Conservation (phyloP, 352 stramenopile species). For the Phytophthora boehmeriae region DNA sequence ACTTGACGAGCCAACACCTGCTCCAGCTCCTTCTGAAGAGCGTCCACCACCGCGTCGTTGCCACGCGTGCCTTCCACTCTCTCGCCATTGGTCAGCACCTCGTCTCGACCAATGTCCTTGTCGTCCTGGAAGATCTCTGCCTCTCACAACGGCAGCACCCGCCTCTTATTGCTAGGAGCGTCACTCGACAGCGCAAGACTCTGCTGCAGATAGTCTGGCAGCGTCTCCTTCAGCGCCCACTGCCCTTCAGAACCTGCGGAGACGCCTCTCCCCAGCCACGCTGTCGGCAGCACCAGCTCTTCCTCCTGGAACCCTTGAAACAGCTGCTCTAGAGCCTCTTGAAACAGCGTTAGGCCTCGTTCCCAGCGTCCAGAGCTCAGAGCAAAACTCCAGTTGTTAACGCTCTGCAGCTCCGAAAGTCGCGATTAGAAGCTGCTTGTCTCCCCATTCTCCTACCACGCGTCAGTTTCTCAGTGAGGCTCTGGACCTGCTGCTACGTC, state of each 20-base stretch:
- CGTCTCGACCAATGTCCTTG: conserved; percentile 83
- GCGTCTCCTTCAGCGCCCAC: conserved; percentile 2
- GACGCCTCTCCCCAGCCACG: conserved; percentile 38
- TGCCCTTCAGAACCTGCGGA: neutral
- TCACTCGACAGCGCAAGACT: conserved; percentile 32
- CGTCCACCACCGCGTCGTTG: conserved; percentile 64
- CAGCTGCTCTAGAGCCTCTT: conserved; percentile 62
- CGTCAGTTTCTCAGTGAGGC: conserved; percentile 15
- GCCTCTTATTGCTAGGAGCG: neutral
- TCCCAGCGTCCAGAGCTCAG: conserved; percentile 33
- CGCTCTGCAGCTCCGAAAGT: conserved; percentile 13
- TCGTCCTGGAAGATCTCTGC: conserved; percentile 75
- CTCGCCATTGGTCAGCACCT: conserved; percentile 68
- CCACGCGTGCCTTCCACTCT: conserved; percentile 49
- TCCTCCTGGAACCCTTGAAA: conserved; percentile 43
- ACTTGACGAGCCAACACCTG: conserved; percentile 33
- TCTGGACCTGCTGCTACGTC: conserved; percentile 14
- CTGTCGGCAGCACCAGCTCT: conserved; percentile 44
- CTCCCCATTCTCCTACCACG: conserved; percentile 45
- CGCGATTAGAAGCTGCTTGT: conserved; percentile 17
- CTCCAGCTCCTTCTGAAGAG: conserved; percentile 51
- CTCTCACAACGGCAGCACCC: conserved; percentile 43
- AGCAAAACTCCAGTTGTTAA: conserved; percentile 45
- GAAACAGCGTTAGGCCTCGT: conserved; percentile 49
- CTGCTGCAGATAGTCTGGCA: conserved; percentile 42